Percentiles rank a stretch among this genome's conserved stretches.
phyloP scores from a whole-genome alignment of 2,329 filamentous ascomycete genomes.

The Colletotrichum ledebouriae region DNA sequence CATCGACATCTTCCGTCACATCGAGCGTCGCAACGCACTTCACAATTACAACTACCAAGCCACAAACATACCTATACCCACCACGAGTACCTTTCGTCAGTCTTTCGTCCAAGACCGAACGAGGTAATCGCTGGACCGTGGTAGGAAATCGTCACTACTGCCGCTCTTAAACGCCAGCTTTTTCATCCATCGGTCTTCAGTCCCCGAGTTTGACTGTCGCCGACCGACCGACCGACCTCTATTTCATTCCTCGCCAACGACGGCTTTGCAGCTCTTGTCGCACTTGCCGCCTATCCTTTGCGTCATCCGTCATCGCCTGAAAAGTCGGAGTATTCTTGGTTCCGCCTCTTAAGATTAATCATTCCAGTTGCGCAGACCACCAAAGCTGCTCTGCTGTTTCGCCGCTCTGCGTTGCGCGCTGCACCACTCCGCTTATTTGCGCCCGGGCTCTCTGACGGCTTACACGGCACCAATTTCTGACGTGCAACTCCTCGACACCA shows the following conservation, averaged over 20 bases:
- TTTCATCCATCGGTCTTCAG: background rate
- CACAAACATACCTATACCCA: slow-evolving; percentile 8
- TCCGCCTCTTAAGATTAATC: slow-evolving; percentile 31
- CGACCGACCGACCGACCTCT: background rate
- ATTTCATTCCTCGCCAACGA: slow-evolving; percentile 22
- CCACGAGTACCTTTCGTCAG: background rate
- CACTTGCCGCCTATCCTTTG: slow-evolving; percentile 4
- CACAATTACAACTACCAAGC: background rate
- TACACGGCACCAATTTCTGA: slow-evolving; percentile 29
- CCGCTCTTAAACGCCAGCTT: background rate
- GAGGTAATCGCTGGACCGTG: background rate
- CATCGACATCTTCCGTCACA: slow-evolving; percentile 8
- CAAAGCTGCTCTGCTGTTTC: slow-evolving; percentile 6
- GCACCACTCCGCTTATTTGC: slow-evolving; percentile 14
- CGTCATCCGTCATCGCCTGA: slow-evolving; percentile 7
- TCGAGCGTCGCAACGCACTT: slow-evolving; percentile 14
- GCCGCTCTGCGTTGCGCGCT: slow-evolving; percentile 14
- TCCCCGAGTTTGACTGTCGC: slow-evolving; percentile 3
- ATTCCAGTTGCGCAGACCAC: slow-evolving; percentile 24
- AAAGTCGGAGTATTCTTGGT: slow-evolving; percentile 25
- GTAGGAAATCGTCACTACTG: background rate
- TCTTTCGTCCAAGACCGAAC: background rate
- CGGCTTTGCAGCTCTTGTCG: slow-evolving; percentile 3
- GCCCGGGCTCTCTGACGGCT: slow-evolving; percentile 29
- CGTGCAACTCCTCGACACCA: slow-evolving; percentile 14